Base-by-base conservation (phyloP, 2,329 filamentous ascomycete species). In the Diplodia seriata region DNA sequence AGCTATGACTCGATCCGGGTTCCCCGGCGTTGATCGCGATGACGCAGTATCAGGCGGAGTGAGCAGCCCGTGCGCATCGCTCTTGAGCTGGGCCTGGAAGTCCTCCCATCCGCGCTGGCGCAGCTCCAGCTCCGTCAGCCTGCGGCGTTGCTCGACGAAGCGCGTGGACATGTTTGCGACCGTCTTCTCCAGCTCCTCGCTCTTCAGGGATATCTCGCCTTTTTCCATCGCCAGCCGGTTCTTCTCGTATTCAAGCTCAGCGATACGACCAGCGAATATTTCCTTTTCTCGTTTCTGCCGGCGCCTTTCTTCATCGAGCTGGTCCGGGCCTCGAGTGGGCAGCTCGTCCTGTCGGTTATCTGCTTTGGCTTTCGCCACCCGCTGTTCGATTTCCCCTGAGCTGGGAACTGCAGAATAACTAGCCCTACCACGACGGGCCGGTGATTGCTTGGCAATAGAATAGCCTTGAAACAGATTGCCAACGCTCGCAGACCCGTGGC, bases 221-320 rank as follows among this genome's bases (percentile, higher is more conserved):
- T 63, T 38, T 4, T 38, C 15, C 31, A 18, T 26, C 1, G 29
- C 31, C 11, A 63, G 31, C 47, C 50, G 14, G 38, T n/a, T 31
- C 20, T 63, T 63, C 59, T 63, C 43, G 47, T 63, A 63, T 51
- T 63, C 59, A 63, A 63, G 59, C 29, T 63, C 20, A 9, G 59
- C 47, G n/a, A 63, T 38, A 51, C 47, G 59, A 26, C 43, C 11
- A 23, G 47, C 43, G 18, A 20, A 36, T 23, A 63, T 63, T 38
- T 63, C 59, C 43, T 38, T 63, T 38, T 51, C 59, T 38, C 59
- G 29, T 38, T 63, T 49, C 11, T 31, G 43, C 12, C 33, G 59
- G n/a, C 18, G 11, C 43, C 12, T 49, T 51, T 63, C 59, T 47
- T 38, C 20, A 12, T 18, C n/a, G 29, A 47, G 29, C 43, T 63